These are phyloP conservation scores for Amphicarpaea edgeworthii DNA, from an alignment of 306 rosid species.

Conservation along the genomic window DNA sequence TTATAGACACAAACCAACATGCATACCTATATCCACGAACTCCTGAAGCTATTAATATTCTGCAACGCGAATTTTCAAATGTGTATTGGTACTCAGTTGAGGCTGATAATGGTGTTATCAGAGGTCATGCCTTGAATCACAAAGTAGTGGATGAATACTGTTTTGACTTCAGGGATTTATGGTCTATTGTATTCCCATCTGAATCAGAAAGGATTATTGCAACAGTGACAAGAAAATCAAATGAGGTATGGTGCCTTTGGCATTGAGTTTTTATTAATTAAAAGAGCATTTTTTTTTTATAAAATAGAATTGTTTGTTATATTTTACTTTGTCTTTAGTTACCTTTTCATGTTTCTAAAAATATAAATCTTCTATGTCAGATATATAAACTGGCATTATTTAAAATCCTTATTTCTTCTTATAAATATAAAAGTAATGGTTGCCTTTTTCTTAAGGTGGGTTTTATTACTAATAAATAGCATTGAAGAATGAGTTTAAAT, in stretches of 20 bases:
- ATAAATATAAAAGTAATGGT: not conserved
- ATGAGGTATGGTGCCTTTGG: conserved; percentile 65
- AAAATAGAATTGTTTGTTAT: conserved; percentile 9
- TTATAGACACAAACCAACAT: conserved; percentile 66
- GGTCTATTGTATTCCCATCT: conserved; percentile 90
- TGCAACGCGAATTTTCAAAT: conserved; percentile 78
- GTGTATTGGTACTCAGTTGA: conserved; percentile 95
- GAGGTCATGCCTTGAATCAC: conserved; percentile 83
- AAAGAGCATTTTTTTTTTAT: conserved; percentile 18
- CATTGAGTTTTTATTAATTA: not conserved
- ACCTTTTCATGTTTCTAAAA: conserved; percentile 5
- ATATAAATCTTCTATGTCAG: conserved; percentile 7
- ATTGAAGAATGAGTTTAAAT: conserved; percentile 13
- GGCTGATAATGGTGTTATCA: conserved; percentile 72
- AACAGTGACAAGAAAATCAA: conserved; percentile 72
- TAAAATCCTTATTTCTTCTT: conserved; percentile 19
- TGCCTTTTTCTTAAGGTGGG: conserved; percentile 17
- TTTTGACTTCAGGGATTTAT: conserved; percentile 79
- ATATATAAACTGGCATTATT: conserved; percentile 23
- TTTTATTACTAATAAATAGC: conserved; percentile 20
- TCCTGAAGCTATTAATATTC: conserved; percentile 73
- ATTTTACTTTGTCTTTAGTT: conserved; percentile 16
- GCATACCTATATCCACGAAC: conserved; percentile 89
- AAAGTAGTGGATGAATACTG: conserved; percentile 70
- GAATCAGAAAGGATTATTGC: conserved; percentile 93